phyloP scores from a whole-genome alignment of 192 early-diverging fungal species.

The Coemansia sp. region DNA sequence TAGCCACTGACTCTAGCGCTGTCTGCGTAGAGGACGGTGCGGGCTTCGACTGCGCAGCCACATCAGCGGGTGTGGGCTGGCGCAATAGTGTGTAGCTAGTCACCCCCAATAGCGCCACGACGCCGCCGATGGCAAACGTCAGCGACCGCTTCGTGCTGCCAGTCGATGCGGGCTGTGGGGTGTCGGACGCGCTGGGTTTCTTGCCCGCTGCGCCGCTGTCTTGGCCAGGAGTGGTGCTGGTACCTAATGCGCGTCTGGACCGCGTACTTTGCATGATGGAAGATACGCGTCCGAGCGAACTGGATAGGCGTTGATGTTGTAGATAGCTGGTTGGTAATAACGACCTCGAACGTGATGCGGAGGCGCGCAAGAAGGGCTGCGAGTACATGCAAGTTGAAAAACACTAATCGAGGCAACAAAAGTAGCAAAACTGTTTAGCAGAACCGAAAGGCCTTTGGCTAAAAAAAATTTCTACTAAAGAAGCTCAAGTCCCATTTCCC shows the following conservation, averaged over 20 bases:
- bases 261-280: background rate
- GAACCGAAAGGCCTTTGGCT: background rate
- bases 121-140: slow-evolving; percentile 44
- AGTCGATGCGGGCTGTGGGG: background rate
- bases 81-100: slow-evolving; percentile 36
- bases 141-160: slow-evolving; percentile 30
- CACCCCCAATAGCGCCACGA: slow-evolving; percentile 38
- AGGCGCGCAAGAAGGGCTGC: background rate
- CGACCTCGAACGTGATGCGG: background rate
- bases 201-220: background rate
- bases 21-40: slow-evolving; percentile 1
- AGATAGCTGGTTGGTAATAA: background rate
- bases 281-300: background rate
- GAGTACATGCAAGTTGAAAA: slow-evolving; percentile 2
- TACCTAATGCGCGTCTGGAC: slow-evolving; percentile 2
- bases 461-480: background rate
- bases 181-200: background rate
- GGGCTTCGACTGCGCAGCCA: background rate
- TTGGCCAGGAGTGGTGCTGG: background rate
- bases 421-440: background rate
- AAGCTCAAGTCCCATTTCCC: background rate
- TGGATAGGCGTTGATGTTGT: background rate
- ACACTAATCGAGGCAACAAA: background rate
- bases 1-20: slow-evolving; percentile 35
- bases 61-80: slow-evolving; percentile 1